A percentile compares a stretch with the other conserved stretches of the same genome.
Conservation (phyloP, 1,139 yeast species). For the Nakaseomyces bracarensis region DNA sequence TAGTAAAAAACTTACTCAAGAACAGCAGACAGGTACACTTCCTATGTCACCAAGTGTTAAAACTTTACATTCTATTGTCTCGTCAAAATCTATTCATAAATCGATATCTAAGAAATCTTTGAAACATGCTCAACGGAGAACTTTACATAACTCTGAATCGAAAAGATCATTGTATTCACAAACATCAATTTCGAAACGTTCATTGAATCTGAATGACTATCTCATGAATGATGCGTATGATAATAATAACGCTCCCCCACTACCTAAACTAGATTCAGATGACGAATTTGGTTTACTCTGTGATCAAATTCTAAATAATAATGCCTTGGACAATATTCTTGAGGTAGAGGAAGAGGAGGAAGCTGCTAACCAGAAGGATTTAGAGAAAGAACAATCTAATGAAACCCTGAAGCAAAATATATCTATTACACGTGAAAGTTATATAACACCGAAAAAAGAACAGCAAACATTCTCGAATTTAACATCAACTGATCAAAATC, state of each 20-base stretch:
- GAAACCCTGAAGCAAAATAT: neutral
- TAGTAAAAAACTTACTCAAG: constrained; percentile 4
- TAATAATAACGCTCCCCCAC: constrained; percentile 15
- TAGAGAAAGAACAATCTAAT: neutral
- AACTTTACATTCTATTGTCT: constrained; percentile 6
- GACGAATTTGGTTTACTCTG: constrained; percentile 28
- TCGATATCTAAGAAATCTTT: constrained; percentile 20
- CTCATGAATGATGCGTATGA: constrained; percentile 15
- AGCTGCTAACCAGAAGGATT: neutral
- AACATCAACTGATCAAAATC: neutral
- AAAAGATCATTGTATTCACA: constrained; percentile 30
- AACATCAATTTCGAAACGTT: constrained; percentile 31
- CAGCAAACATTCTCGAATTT: neutral
- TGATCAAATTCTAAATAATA: constrained; percentile 28
- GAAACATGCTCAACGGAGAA: constrained; percentile 12
- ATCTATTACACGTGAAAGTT: neutral
- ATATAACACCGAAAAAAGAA: neutral
- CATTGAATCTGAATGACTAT: constrained; percentile 29
- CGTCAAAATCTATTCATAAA: constrained; percentile 2
- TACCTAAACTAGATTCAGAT: constrained; percentile 19
- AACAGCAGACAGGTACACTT: constrained; percentile 4
- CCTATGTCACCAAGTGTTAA: constrained; percentile 7
- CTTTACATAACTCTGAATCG: constrained; percentile 28
- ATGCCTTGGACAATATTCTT: constrained; percentile 22
- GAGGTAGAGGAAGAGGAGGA: constrained; percentile 22